These are phyloP conservation scores for Neurospora tetrasperma DNA, from an alignment of 495 filamentous ascomycete species.

Conservation along the genomic window DNA sequence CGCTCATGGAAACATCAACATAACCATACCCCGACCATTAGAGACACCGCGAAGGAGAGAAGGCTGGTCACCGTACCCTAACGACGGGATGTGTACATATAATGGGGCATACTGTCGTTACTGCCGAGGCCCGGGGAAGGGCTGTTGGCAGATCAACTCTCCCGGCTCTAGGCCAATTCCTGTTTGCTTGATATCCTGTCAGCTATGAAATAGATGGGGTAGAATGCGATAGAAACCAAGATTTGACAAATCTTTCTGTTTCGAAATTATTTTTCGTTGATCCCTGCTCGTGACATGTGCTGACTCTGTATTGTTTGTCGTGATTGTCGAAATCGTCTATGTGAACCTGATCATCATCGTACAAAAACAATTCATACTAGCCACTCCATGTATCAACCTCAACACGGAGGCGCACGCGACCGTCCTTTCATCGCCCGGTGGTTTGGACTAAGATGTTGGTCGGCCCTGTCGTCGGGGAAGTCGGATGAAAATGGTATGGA, in stretches of 20 bases:
- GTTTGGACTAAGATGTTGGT: background rate
- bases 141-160: background rate
- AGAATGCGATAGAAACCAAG: background rate
- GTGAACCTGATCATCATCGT: background rate
- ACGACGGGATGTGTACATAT: background rate
- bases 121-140: background rate
- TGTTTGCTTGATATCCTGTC: constrained; percentile 2
- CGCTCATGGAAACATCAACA: background rate
- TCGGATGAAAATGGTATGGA: background rate
- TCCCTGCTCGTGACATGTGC: background rate
- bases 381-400: background rate
- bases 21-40: constrained; percentile 1
- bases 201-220: background rate
- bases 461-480: background rate
- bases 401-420: background rate
- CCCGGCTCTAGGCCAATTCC: background rate
- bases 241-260: background rate
- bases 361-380: background rate
- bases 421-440: background rate
- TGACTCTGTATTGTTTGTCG: background rate
- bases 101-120: background rate
- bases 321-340: background rate
- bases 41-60: background rate
- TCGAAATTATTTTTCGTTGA: background rate
- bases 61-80: background rate